Evolutionary conservation across 1,284 basidiomycete genomes (phyloP).

Genomic region (Leccinum variabile): DNA sequence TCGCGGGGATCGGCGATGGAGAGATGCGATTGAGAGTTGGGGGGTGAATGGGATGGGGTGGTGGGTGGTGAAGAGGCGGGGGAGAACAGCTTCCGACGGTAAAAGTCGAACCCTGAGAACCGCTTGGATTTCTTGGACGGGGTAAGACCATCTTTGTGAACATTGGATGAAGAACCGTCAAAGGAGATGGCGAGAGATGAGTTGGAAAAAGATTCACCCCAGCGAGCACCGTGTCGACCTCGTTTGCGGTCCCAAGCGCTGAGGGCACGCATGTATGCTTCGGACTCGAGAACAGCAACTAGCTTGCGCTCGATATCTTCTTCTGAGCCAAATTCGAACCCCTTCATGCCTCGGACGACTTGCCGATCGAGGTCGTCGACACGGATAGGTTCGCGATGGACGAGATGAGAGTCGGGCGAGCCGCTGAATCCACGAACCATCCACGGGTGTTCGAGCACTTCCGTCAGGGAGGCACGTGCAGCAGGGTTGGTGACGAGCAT

Average conservation of each 20-base stretch:
- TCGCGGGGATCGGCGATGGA: constrained; percentile 51
- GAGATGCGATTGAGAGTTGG: constrained; percentile 52
- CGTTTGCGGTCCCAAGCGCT: constrained; percentile 78
- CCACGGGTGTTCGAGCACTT: too few relatives aligned
- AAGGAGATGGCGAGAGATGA: constrained; percentile 69
- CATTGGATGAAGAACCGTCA: constrained; percentile 45
- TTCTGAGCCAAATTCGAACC: constrained; percentile 93
- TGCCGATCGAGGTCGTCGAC: too few relatives aligned
- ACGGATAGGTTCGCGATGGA: too few relatives aligned
- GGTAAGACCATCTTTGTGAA: constrained; percentile 39
- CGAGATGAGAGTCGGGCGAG: too few relatives aligned
- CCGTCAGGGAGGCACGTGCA: constrained; percentile 81
- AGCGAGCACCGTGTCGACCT: constrained; percentile 48
- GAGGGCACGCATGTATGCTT: constrained; percentile 75
- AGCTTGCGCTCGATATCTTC: constrained; percentile 83
- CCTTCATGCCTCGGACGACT: too few relatives aligned
- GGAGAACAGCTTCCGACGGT: too few relatives aligned
- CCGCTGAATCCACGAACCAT: too few relatives aligned
- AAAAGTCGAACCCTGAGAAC: constrained; percentile 96
- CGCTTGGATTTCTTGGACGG: constrained; percentile 61
- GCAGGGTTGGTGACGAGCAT: constrained; percentile 80
- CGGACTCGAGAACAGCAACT: constrained; percentile 73
- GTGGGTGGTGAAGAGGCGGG: too few relatives aligned
- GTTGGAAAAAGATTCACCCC: constrained; percentile 59
- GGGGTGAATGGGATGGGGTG: constrained; percentile 51